Conservation (phyloP, 2,329 filamentous ascomycete genomes). For the Periconia digitata region DNA sequence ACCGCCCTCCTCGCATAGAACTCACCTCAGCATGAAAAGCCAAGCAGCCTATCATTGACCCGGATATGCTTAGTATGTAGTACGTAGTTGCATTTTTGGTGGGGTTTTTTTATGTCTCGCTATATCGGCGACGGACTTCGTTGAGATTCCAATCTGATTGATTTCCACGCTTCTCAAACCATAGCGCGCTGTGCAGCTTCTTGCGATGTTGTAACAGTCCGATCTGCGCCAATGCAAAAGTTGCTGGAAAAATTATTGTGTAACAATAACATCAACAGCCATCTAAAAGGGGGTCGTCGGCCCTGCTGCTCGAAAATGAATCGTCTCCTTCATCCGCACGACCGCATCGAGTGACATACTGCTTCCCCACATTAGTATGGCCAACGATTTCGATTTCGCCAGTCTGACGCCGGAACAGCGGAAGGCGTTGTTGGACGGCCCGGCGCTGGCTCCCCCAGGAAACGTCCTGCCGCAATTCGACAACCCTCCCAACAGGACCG, state of each 20-base stretch:
- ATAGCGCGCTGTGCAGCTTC: too few species aligned
- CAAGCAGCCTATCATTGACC: not conserved
- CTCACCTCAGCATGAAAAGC: not conserved
- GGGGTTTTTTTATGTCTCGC: not conserved
- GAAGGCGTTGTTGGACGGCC: slow-evolving; percentile 7
- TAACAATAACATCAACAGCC: too few species aligned
- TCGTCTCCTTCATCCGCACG: not conserved
- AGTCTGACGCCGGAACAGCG: not conserved
- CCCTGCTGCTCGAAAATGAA: too few species aligned
- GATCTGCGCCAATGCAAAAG: too few species aligned
- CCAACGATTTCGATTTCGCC: not conserved
- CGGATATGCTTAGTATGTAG: not conserved
- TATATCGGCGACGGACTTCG: not conserved
- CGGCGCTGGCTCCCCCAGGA: slow-evolving; percentile 8
- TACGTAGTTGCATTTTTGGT: too few species aligned
- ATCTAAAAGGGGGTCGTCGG: too few species aligned
- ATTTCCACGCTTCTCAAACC: too few species aligned
- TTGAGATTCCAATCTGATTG: not conserved
- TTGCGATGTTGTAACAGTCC: too few species aligned
- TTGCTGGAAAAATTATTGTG: too few species aligned
- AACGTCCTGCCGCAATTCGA: slow-evolving; percentile 10
- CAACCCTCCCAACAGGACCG: slow-evolving; percentile 8
- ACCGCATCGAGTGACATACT: not conserved
- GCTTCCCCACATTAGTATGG: not conserved
- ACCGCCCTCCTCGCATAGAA: too few species aligned